These are phyloP conservation scores for Malania oleifera DNA, from an alignment of 164 flowering plant genomes.

Conservation along the genomic window DNA sequence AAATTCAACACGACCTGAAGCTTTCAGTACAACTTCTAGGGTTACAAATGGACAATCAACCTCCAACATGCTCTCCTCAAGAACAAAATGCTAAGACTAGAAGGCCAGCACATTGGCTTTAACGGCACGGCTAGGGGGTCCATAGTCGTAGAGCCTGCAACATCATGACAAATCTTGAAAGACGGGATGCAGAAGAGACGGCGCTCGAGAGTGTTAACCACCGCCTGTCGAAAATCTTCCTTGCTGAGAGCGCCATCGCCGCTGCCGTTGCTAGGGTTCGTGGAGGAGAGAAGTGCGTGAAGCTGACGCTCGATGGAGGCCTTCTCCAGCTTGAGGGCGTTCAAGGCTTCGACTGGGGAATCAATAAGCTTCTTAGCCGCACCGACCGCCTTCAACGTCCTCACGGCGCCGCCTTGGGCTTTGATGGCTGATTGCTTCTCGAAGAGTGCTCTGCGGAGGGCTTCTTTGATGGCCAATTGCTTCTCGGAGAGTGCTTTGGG, in stretches of 20 bases:
- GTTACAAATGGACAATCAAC: slow-evolving; percentile 98
- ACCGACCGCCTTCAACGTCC: slow-evolving; percentile 41
- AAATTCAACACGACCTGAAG: slow-evolving; percentile 99
- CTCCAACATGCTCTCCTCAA: slow-evolving; percentile 94
- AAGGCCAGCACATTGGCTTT: slow-evolving; percentile 84
- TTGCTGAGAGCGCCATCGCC: slow-evolving; percentile 17
- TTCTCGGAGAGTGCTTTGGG: slow-evolving; percentile 38
- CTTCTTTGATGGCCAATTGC: slow-evolving; percentile 37
- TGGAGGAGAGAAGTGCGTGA: slow-evolving; percentile 12
- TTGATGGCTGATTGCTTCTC: slow-evolving; percentile 46
- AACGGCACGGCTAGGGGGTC: slow-evolving; percentile 93
- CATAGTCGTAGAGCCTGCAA: slow-evolving; percentile 94
- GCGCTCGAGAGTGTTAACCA: slow-evolving; percentile 76
- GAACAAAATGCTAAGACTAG: slow-evolving; percentile 96
- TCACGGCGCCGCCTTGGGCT: slow-evolving; percentile 39
- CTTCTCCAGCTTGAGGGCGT: slow-evolving; percentile 48
- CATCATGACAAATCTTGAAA: slow-evolving; percentile 88
- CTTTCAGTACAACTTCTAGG: slow-evolving; percentile 86
- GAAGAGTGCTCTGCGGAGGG: slow-evolving; percentile 42
- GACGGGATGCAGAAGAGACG: slow-evolving; percentile 80
- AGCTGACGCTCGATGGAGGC: slow-evolving; percentile 39
- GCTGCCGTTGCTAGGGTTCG: slow-evolving; percentile 7
- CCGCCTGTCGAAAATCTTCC: slow-evolving; percentile 73
- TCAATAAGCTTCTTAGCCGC: slow-evolving; percentile 40
- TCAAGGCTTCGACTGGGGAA: slow-evolving; percentile 42